phyloP scores from a whole-genome alignment of 73 alveolate genomes.

The Stentor coeruleus region DNA sequence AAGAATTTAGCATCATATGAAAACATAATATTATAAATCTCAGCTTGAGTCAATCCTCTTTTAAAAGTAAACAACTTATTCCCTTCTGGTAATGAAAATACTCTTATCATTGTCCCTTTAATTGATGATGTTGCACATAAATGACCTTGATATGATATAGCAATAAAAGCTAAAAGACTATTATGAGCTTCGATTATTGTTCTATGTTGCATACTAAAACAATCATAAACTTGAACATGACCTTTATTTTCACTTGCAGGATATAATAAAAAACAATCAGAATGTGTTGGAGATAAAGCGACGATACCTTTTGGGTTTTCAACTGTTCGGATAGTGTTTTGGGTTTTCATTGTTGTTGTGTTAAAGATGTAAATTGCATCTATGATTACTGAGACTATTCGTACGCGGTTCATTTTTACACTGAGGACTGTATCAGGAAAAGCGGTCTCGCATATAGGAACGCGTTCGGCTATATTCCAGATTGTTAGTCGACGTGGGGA shows the following conservation, averaged over 20 bases:
- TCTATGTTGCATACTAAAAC: constrained; percentile 47
- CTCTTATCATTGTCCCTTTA: constrained; percentile 79
- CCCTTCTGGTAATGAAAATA: constrained; percentile 75
- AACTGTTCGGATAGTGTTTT: constrained; percentile 46
- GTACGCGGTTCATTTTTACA: constrained; percentile 61
- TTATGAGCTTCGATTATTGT: constrained; percentile 67
- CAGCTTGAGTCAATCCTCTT: constrained; percentile 60
- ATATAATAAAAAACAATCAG: constrained; percentile 59
- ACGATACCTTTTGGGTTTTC: constrained; percentile 63
- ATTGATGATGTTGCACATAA: constrained; percentile 70
- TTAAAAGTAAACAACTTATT: constrained; percentile 66
- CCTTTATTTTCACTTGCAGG: constrained; percentile 68
- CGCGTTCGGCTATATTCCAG: constrained; percentile 60
- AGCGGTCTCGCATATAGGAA: constrained; percentile 51
- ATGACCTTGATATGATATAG: constrained; percentile 67
- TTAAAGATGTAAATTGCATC: constrained; percentile 65
- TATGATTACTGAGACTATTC: constrained; percentile 59
- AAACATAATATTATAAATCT: constrained; percentile 57
- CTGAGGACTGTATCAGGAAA: constrained; percentile 55
- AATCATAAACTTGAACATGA: constrained; percentile 63
- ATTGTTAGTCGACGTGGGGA: constrained; percentile 65
- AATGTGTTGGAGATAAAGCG: constrained; percentile 57
- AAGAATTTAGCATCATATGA: constrained; percentile 50
- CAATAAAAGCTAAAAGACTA: constrained; percentile 63
- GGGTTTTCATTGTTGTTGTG: constrained; percentile 54